A percentile compares a stretch with the other conserved stretches of the same genome.
Evolutionary conservation across 768 basidiomycete species (phyloP).

Genomic region (Pleurotus platypus): DNA sequence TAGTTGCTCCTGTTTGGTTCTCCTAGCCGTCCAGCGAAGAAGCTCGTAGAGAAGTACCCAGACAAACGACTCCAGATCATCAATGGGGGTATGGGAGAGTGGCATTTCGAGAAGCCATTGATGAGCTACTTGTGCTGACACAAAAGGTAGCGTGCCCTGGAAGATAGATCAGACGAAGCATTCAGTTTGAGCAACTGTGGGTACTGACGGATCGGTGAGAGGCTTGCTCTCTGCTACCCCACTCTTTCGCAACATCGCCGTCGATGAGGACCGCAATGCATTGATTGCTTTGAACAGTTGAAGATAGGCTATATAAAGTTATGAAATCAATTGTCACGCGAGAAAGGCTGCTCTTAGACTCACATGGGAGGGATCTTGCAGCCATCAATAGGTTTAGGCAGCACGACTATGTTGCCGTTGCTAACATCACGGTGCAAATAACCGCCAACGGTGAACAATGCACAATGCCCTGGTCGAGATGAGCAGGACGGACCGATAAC

Average conservation of each 20-base stretch:
- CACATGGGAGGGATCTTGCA: not conserved
- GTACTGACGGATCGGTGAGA: conserved; percentile 6
- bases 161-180: not conserved
- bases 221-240: not conserved
- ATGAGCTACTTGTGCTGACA: not conserved
- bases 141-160: conserved; percentile 8
- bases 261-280: conserved; percentile 7
- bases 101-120: not conserved
- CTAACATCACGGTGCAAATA: conserved; percentile 10
- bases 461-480: not conserved
- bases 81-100: conserved; percentile 7
- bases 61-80: conserved; percentile 11
- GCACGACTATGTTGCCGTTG: conserved; percentile 8
- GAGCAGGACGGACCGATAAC: not conserved
- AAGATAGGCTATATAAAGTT: not conserved
- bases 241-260: conserved; percentile 9
- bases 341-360: not conserved
- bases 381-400: not conserved
- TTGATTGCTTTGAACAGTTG: not conserved
- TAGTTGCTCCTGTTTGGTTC: not conserved
- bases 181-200: not conserved
- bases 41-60: conserved; percentile 6
- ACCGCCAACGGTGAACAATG: not conserved
- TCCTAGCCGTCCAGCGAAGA: not conserved
- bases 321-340: not conserved